Evolutionary conservation across 805 yeast genomes (phyloP).

Genomic region (Metschnikowia drakensbergensis): DNA sequence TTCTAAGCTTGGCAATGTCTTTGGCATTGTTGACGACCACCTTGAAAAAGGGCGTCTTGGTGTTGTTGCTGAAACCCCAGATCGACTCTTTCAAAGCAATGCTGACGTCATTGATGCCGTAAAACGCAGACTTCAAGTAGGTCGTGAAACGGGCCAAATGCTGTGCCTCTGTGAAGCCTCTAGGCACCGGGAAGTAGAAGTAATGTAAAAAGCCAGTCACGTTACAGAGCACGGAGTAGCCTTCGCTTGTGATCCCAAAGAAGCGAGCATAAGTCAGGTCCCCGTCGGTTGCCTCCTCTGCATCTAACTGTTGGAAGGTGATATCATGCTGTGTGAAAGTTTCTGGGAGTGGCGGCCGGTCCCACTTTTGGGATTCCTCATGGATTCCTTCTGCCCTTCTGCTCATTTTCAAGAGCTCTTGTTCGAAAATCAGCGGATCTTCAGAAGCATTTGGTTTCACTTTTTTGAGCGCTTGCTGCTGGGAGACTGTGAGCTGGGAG

Average conservation of each 20-base stretch:
- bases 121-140: slow-evolving; percentile 46
- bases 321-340: slow-evolving; percentile 49
- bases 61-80: slow-evolving; percentile 88
- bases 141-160: slow-evolving; percentile 43
- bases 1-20: slow-evolving; percentile 63
- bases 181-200: slow-evolving; percentile 87
- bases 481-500: slow-evolving; percentile 26
- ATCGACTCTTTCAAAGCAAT: slow-evolving; percentile 73
- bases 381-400: slow-evolving; percentile 18
- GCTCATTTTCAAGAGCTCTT: slow-evolving; percentile 18
- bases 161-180: slow-evolving; percentile 60
- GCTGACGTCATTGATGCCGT: slow-evolving; percentile 63
- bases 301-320: slow-evolving; percentile 88
- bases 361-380: slow-evolving; percentile 41
- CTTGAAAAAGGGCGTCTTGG: slow-evolving; percentile 74
- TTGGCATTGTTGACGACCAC: slow-evolving; percentile 63
- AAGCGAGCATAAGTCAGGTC: slow-evolving; percentile 69
- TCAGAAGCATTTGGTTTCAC: slow-evolving; percentile 31
- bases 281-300: slow-evolving; percentile 70
- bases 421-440: slow-evolving; percentile 32
- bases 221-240: slow-evolving; percentile 85
- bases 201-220: slow-evolving; percentile 88
- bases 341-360: slow-evolving; percentile 54
- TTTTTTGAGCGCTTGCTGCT: slow-evolving; percentile 33
- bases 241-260: slow-evolving; percentile 88